Evolutionary conservation across 257 asterid genomes (phyloP).

Genomic region (Solanum ossicruentum): DNA sequence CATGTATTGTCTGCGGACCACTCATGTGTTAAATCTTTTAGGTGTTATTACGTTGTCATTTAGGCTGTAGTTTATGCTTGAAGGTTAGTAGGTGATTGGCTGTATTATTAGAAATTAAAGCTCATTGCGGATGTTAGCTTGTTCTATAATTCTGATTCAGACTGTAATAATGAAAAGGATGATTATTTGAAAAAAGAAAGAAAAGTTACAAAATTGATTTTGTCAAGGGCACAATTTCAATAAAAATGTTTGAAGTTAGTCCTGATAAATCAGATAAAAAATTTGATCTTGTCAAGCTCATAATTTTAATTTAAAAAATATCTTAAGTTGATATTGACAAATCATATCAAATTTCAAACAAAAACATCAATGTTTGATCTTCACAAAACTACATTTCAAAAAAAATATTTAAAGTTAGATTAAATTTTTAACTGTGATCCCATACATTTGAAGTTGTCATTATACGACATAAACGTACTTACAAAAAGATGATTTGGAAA

Average conservation of each 20-base stretch:
- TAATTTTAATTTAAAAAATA: not conserved
- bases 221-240: not conserved
- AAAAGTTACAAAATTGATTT: not conserved
- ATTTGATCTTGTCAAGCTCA: not conserved
- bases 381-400: not conserved
- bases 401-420: not conserved
- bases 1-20: too few species aligned
- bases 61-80: not conserved
- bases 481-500: too few species aligned
- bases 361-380: not conserved
- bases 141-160: too few species aligned
- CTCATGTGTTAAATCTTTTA: too few species aligned
- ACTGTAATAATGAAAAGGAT: too few species aligned
- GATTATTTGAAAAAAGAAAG: too few species aligned
- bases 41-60: too few species aligned
- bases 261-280: not conserved
- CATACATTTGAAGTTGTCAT: not conserved
- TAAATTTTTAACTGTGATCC: not conserved
- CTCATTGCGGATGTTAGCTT: not conserved
- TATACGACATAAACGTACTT: not conserved
- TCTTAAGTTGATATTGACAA: not conserved
- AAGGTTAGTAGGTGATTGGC: not conserved
- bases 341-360: not conserved
- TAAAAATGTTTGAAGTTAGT: not conserved
- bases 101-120: not conserved